Base-by-base conservation (phyloP, 2,329 filamentous ascomycete species). In the Byssothecium circinans region DNA sequence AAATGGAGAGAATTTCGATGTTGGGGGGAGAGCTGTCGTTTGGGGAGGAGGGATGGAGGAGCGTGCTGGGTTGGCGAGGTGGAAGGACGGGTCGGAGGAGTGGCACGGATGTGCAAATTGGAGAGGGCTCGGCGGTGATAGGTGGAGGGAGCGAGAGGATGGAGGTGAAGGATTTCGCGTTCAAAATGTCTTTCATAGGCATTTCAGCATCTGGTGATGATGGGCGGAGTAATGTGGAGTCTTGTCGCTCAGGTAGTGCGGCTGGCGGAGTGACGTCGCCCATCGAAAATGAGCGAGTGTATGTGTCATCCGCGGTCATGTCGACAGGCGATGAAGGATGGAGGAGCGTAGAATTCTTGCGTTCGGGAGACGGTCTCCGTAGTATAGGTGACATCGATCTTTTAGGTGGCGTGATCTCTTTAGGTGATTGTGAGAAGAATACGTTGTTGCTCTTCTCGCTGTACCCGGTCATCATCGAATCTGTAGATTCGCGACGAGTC, bases 291-390 rank as follows among this genome's bases (percentile, higher is more conserved):
- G 12, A 7, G 4, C 33, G 32, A 15, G 33, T 29, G 14, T 43
- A 36, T n/a, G 37, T 38, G 34, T 30, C 10, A 23, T 34, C 23
- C 10, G 32, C 27, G 14, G 27, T 27, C 41, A 20, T 22, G 29
- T 54, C 47, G 40, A 41, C 20, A 33, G 40, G 58, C 11, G 50
- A 38, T 6, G 60, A 63, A 10, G 60, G 60, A 41, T 62, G 60
- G 6, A 64, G 50, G 6, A 62, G 58, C 11, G 60, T 58, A 14
- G 57, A 60, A 32, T 35, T 32, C 37, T 49, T 50, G 18, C 50
- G 44, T 4, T 37, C 38, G 15, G 49, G 40, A 11, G 45, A 43
- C 2, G 49, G 47, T 8, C 34, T 45, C 7, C 49, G 43, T 25
- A 56, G 33, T 1, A 52, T 47, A 1, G 53, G 53, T n/a, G 49